Evolutionary conservation across 2,329 filamentous ascomycete genomes (phyloP), one percentile per base, ranked within the genome.

Genomic region (Hypoxylon sp.): DNA sequence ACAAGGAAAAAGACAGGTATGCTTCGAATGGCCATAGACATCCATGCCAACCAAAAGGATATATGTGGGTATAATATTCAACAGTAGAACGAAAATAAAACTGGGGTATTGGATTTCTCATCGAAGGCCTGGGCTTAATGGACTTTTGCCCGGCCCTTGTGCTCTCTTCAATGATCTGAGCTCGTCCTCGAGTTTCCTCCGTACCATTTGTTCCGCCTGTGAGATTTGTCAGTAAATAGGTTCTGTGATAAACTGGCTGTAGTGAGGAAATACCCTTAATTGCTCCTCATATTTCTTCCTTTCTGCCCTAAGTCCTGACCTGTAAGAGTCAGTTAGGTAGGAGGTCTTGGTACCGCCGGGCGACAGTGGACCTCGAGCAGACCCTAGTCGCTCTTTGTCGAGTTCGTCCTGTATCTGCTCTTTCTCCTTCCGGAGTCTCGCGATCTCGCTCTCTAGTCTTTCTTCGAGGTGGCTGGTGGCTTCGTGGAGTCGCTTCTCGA

Each of bases 201-300:
- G 73, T 50, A 72, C 50, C 68, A 72, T 75, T 73, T 77, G 76
- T 65, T 78, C 77, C 67, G 70, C 70, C 77, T 79, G 51, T 3
- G 17, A 46, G 19, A 48, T 32, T 2, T 36, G 68, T 75, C 65
- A 76, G 74, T 46, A 46, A 60, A 41, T 17, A 28, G 14, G 23
- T 9, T 19, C 19, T 13, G 14, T 28, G 4, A 34, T 14, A 21
- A 21, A 4, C 13, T 13, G 1, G 43, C 0, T 23, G n/a, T 21
- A 17, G 19, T 21, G 19, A 55, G 38, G 23, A 76, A 75, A 59
- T 75, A 79, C 77, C 57, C 68, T 78, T 64, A 79, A 55, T 60
- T 77, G 76, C 62, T 79, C 76, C 59, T 78, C 77, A 63, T 77
- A 75, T 53, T 78, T 79, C 75, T 77, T 78, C 59, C 77, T 72